Conservation (phyloP, 1,284 basidiomycete genomes). For the Malassezia dermatis region DNA sequence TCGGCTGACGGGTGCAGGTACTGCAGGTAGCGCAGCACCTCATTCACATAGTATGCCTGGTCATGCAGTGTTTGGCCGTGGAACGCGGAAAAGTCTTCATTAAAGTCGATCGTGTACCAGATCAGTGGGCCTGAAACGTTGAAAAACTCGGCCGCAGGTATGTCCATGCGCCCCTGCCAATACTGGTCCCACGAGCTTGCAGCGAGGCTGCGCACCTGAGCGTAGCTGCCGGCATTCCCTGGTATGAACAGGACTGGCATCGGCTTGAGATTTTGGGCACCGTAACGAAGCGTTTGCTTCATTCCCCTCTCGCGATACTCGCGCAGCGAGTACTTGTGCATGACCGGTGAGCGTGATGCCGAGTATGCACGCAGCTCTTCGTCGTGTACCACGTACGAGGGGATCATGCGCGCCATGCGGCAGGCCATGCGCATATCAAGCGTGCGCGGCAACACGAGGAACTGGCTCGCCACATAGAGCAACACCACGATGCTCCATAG, state of each 20-base stretch:
- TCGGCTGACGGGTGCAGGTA: conserved; percentile 57
- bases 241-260: conserved; percentile 85
- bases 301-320: conserved; percentile 65
- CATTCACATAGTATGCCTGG: conserved; percentile 66
- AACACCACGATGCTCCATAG: neutral
- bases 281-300: conserved; percentile 12
- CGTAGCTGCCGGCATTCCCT: conserved; percentile 89
- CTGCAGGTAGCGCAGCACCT: conserved; percentile 66
- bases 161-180: conserved; percentile 49
- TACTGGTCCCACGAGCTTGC: conserved; percentile 75
- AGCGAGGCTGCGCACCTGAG: conserved; percentile 87
- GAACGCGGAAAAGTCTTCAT: conserved; percentile 92
- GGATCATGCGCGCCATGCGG: conserved; percentile 95
- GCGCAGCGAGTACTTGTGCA: conserved; percentile 68
- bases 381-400: conserved; percentile 62
- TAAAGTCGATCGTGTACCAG: conserved; percentile 60
- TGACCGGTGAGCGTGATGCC: conserved; percentile 57
- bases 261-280: conserved; percentile 1
- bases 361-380: conserved; percentile 50
- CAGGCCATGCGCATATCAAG: conserved; percentile 53
- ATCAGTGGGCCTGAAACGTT: conserved; percentile 19
- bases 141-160: conserved; percentile 22
- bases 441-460: conserved; percentile 20
- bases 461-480: conserved; percentile 22
- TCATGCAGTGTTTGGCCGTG: conserved; percentile 77